Evolutionary conservation across 177 flowering plant species (phyloP).

Genomic region (Vitis hybrid): DNA sequence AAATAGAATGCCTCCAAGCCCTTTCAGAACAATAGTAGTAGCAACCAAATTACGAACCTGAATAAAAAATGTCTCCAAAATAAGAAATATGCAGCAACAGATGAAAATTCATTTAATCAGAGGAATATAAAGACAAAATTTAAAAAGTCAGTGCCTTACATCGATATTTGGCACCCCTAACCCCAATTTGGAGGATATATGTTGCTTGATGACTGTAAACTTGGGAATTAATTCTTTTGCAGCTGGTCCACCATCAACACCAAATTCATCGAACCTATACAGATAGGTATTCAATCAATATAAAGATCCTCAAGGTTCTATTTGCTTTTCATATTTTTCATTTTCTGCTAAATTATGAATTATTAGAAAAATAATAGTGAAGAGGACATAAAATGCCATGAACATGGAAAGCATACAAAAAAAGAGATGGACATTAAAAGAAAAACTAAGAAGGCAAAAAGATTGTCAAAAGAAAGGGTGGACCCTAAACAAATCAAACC

Average conservation of each 20-base stretch:
- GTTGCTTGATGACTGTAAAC: slow-evolving; percentile 25
- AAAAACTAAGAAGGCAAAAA: too few relatives aligned
- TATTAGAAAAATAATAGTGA: too few relatives aligned
- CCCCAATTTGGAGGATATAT: slow-evolving; percentile 28
- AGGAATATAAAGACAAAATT: background rate
- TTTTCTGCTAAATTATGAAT: too few relatives aligned
- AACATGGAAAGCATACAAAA: too few relatives aligned
- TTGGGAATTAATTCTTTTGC: slow-evolving; percentile 49
- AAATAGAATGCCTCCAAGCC: slow-evolving; percentile 54
- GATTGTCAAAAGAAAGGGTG: too few relatives aligned
- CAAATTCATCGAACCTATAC: slow-evolving; percentile 57
- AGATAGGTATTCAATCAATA: background rate
- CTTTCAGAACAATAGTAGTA: slow-evolving; percentile 34
- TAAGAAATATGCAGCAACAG: slow-evolving; percentile 7
- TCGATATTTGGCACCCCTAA: slow-evolving; percentile 33
- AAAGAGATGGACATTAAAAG: too few relatives aligned
- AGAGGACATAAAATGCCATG: too few relatives aligned
- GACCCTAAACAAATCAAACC: too few relatives aligned
- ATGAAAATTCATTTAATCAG: background rate
- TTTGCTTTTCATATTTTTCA: too few relatives aligned
- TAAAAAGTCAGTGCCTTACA: slow-evolving; percentile 23
- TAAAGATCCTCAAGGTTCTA: background rate
- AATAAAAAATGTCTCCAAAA: background rate
- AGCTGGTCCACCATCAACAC: slow-evolving; percentile 53
- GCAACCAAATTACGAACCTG: slow-evolving; percentile 46